Conservation (phyloP, 2,329 filamentous ascomycete species). For the Polytolypa hystricis region DNA sequence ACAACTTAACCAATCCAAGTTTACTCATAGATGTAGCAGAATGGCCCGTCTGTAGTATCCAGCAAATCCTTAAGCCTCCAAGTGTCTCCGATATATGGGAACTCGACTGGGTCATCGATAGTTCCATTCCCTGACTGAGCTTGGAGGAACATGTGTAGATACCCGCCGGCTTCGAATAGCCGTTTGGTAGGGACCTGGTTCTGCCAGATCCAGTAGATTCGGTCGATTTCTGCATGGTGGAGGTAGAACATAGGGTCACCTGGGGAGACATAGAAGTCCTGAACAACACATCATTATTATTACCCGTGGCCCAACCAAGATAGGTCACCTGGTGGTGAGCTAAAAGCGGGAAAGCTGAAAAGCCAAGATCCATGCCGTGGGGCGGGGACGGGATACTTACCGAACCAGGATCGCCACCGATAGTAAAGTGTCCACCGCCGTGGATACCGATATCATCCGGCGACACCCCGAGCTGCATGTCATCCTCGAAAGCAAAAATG, state of each 20-base stretch:
- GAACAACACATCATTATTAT: too few relatives aligned
- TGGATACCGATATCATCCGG: not conserved
- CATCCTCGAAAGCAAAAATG: not conserved
- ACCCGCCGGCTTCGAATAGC: constrained; percentile 1
- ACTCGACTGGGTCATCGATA: constrained; percentile 14
- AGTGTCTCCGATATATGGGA: constrained; percentile 9
- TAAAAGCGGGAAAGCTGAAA: not conserved
- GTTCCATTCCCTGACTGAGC: constrained; percentile 13
- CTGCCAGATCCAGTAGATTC: constrained; percentile 11
- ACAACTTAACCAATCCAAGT: too few relatives aligned
- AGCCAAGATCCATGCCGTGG: not conserved
- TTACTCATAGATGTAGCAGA: constrained; percentile 14
- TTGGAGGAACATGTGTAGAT: not conserved
- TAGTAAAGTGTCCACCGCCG: constrained; percentile 1
- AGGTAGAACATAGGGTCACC: constrained; percentile 11
- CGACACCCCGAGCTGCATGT: not conserved
- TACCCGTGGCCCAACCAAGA: too few relatives aligned
- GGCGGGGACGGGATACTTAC: not conserved
- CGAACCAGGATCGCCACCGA: constrained; percentile 2
- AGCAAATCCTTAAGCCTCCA: constrained; percentile 11
- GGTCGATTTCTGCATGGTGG: constrained; percentile 10
- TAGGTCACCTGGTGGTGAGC: too few relatives aligned
- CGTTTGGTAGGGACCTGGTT: constrained; percentile 1
- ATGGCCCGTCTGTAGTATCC: constrained; percentile 12
- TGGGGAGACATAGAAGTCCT: constrained; percentile 4